Evolutionary conservation across 495 filamentous ascomycete species (phyloP).

Genomic region (Talaromyces thailandensis): DNA sequence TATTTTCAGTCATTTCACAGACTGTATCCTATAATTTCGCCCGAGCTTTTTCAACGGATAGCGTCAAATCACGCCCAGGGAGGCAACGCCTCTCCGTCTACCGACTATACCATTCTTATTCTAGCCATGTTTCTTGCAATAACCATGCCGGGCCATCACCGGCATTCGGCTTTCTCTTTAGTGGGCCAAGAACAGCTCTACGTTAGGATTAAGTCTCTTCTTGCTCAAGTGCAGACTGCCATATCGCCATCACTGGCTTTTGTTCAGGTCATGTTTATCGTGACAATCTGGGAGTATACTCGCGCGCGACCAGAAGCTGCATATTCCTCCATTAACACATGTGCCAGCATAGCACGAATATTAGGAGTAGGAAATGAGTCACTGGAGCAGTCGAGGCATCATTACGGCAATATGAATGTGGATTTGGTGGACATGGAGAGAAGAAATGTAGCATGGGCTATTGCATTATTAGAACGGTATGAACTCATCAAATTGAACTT

Average conservation of each 20-base stretch:
- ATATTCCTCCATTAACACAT: constrained; percentile 21
- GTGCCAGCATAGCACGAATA: constrained; percentile 17
- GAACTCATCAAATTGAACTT: background rate
- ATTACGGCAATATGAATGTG: background rate
- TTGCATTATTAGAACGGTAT: constrained; percentile 1
- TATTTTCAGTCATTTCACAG: constrained; percentile 7
- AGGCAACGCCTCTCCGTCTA: constrained; percentile 8
- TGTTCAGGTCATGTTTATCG: constrained; percentile 25
- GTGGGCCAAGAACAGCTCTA: constrained; percentile 18
- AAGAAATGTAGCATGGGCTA: background rate
- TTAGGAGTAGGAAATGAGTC: background rate
- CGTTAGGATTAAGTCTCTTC: constrained; percentile 23
- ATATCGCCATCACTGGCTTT: constrained; percentile 19
- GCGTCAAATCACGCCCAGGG: background rate
- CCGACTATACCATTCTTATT: constrained; percentile 25
- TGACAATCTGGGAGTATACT: constrained; percentile 23
- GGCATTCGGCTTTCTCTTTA: constrained; percentile 5
- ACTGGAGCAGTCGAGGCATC: background rate
- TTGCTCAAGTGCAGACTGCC: constrained; percentile 23
- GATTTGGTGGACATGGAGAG: background rate
- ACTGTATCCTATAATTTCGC: background rate
- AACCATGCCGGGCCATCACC: background rate
- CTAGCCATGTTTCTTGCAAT: constrained; percentile 26
- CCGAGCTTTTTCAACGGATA: background rate
- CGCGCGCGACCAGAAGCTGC: constrained; percentile 18